These are phyloP conservation scores for Nicotiana noctiflora DNA, from an alignment of 257 asterid species.

Conservation along the genomic window DNA sequence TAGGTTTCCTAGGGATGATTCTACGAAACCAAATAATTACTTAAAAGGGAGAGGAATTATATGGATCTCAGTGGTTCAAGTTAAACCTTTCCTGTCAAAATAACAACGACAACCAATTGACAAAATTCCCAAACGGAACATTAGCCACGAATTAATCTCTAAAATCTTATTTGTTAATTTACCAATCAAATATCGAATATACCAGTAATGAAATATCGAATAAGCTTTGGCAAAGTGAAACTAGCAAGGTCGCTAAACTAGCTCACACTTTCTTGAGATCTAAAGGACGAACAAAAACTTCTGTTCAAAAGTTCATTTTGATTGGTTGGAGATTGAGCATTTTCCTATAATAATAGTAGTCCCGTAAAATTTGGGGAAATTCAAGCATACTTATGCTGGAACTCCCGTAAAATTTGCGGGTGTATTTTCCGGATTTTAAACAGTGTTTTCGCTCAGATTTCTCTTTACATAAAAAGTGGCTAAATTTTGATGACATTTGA, in stretches of 20 bases:
- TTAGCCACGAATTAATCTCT: neutral
- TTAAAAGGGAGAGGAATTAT: neutral
- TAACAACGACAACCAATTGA: neutral
- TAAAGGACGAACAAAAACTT: neutral
- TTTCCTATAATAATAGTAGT: too few species aligned
- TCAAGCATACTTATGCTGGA: too few species aligned
- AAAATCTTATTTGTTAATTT: neutral
- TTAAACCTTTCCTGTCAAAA: neutral
- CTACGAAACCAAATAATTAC: neutral
- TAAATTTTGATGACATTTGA: too few species aligned
- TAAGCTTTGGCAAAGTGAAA: neutral
- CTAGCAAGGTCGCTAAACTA: neutral
- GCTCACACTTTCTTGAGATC: neutral
- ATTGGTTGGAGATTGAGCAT: neutral
- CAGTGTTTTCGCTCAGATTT: too few species aligned
- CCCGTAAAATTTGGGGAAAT: too few species aligned
- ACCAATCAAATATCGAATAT: neutral
- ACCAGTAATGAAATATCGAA: neutral
- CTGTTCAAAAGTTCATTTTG: neutral
- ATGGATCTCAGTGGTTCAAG: neutral
- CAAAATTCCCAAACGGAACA: neutral
- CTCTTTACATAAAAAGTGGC: too few species aligned
- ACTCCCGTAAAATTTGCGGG: too few species aligned
- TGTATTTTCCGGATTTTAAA: too few species aligned
- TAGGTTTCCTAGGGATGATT: neutral